These are phyloP conservation scores for Mimosa pudica DNA, from an alignment of 306 rosid genomes.

Conservation along the genomic window DNA sequence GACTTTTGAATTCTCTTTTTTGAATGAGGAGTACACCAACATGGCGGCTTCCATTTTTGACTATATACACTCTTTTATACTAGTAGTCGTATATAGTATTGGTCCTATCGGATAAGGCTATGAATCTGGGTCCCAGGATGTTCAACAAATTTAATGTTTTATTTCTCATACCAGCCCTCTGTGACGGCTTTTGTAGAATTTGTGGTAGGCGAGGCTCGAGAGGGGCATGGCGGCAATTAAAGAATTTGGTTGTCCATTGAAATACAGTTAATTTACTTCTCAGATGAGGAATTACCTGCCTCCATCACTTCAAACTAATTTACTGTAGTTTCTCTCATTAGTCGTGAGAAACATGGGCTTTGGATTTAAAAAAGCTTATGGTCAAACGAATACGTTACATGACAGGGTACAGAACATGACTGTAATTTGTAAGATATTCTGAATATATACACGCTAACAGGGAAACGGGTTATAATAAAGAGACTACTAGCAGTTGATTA, in stretches of 20 bases:
- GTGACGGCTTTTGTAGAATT: neutral
- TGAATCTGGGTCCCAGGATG: neutral
- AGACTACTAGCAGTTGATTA: neutral
- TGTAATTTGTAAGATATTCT: no score
- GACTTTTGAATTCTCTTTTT: neutral
- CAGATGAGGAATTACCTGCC: neutral
- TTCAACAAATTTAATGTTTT: no score
- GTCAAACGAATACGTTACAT: neutral
- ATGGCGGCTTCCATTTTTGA: conserved; percentile 24
- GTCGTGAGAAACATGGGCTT: neutral
- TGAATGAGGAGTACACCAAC: neutral
- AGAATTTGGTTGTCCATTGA: neutral
- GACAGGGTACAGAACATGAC: no score
- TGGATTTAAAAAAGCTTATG: neutral
- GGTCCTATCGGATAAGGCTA: conserved; percentile 37
- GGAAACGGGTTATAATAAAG: neutral
- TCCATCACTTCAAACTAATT: neutral
- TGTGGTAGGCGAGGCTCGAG: neutral
- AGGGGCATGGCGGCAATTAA: neutral
- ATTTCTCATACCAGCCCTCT: no score
- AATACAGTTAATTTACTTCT: neutral
- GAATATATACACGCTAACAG: no score
- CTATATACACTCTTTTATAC: neutral
- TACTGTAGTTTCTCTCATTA: neutral
- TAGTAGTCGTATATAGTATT: no score